Evolutionary conservation across 371 early-diverging fungal genomes (phyloP).

Genomic region (Actinomortierella ambigua): DNA sequence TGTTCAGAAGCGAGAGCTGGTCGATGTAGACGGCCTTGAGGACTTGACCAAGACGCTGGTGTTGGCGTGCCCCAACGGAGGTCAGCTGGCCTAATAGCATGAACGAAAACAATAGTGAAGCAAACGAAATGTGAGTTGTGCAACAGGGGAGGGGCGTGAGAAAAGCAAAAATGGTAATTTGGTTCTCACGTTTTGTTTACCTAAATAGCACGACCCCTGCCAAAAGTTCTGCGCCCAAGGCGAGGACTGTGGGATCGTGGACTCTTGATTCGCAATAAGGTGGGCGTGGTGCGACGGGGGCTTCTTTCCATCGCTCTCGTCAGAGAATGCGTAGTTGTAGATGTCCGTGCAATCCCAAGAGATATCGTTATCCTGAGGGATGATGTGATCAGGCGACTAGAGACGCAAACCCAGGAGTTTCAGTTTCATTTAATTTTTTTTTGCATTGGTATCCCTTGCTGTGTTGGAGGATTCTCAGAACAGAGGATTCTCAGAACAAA

Average conservation of each 20-base stretch:
- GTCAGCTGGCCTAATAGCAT: slow-evolving; percentile 52
- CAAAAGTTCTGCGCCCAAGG: slow-evolving; percentile 34
- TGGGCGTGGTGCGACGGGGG: slow-evolving; percentile 27
- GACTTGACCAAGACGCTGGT: slow-evolving; percentile 49
- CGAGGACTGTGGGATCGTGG: slow-evolving; percentile 22
- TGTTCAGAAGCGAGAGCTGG: slow-evolving; percentile 49
- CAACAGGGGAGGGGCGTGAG: too few relatives aligned
- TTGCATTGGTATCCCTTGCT: too few relatives aligned
- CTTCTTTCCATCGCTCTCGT: slow-evolving; percentile 13
- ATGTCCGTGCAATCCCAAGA: slow-evolving; percentile 40
- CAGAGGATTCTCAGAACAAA: too few relatives aligned
- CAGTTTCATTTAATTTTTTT: too few relatives aligned
- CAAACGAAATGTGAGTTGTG: too few relatives aligned
- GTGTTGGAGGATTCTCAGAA: too few relatives aligned
- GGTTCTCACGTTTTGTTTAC: too few relatives aligned
- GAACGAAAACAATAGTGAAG: neutral
- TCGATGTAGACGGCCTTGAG: slow-evolving; percentile 59
- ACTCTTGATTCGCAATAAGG: slow-evolving; percentile 27
- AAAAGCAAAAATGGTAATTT: too few relatives aligned
- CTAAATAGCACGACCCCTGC: slow-evolving; percentile 34
- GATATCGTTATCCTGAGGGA: slow-evolving; percentile 21
- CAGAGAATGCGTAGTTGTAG: slow-evolving; percentile 38
- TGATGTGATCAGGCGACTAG: slow-evolving; percentile 20
- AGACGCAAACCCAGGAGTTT: too few relatives aligned
- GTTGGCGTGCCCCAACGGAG: slow-evolving; percentile 54